These are phyloP conservation scores for Chlorociboria aeruginascens DNA, from an alignment of 495 filamentous ascomycete species.

Conservation along the genomic window DNA sequence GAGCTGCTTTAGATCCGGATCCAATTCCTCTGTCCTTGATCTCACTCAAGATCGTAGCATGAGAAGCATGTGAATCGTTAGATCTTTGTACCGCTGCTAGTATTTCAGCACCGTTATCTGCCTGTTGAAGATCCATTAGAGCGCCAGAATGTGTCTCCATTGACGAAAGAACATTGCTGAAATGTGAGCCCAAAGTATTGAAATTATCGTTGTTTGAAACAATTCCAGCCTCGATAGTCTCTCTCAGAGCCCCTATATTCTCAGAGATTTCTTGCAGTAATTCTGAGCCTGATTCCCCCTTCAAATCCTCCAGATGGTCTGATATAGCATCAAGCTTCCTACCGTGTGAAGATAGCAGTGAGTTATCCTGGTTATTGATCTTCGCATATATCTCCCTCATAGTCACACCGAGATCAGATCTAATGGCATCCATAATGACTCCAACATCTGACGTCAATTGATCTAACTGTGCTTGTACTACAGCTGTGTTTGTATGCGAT, in stretches of 20 bases:
- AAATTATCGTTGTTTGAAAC: conserved; percentile 9
- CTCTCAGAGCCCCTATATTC: conserved; percentile 6
- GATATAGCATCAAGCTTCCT: conserved; percentile 14
- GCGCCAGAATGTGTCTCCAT: conserved; percentile 11
- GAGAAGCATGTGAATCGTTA: conserved; percentile 10
- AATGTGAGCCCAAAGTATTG: conserved; percentile 4
- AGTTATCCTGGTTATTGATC: conserved; percentile 1
- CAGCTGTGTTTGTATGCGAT: conserved; percentile 9
- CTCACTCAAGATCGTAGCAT: conserved; percentile 9
- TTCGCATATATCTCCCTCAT: conserved; percentile 6
- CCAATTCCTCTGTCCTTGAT: conserved; percentile 12
- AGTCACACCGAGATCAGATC: conserved; percentile 8
- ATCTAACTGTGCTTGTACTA: conserved; percentile 18
- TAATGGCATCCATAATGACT: conserved; percentile 6
- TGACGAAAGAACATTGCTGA: conserved; percentile 3
- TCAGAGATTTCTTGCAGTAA: conserved; percentile 7
- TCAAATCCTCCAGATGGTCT: conserved; percentile 9
- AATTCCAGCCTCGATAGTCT: conserved; percentile 4
- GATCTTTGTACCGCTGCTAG: conserved; percentile 11
- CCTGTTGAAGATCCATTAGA: conserved; percentile 7
- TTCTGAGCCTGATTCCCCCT: conserved; percentile 5
- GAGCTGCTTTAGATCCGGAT: neutral
- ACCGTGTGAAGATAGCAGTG: conserved; percentile 7
- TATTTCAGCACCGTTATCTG: conserved; percentile 2
- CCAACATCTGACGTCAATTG: conserved; percentile 16